phyloP scores from a whole-genome alignment of 1,284 basidiomycete species.

The Cryptococcus amylolentus region DNA sequence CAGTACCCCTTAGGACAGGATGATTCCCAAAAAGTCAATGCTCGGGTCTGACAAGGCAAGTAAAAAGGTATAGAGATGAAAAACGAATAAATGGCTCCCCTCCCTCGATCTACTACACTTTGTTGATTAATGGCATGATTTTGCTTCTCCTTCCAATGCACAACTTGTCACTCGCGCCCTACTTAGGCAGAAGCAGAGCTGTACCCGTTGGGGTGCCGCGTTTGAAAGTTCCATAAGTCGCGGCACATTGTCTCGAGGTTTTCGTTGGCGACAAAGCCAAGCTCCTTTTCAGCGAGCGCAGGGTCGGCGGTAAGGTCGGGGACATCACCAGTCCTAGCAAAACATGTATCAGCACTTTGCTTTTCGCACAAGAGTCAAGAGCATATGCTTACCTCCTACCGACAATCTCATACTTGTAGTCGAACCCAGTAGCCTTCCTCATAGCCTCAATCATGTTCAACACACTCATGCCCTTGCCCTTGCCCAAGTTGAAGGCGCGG shows the following conservation, averaged over 20 bases:
- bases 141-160: too few species aligned
- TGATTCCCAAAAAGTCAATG: too few species aligned
- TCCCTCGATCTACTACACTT: too few species aligned
- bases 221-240: slow-evolving; percentile 92
- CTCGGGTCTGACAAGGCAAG: too few species aligned
- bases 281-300: slow-evolving; percentile 82
- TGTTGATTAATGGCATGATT: too few species aligned
- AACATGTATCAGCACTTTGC: not conserved
- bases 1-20: too few species aligned
- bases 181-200: not conserved
- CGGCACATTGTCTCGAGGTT: slow-evolving; percentile 83
- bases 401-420: slow-evolving; percentile 85
- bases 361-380: not conserved
- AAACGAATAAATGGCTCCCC: too few species aligned
- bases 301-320: slow-evolving; percentile 97
- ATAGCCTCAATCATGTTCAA: slow-evolving; percentile 94
- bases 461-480: slow-evolving; percentile 87
- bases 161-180: too few species aligned
- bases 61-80: too few species aligned
- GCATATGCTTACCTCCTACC: slow-evolving; percentile 67
- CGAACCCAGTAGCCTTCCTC: slow-evolving; percentile 82
- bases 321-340: slow-evolving; percentile 81
- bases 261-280: slow-evolving; percentile 83
- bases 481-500: slow-evolving; percentile 96
- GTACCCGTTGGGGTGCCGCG: slow-evolving; percentile 74